Base-by-base conservation (phyloP, 768 basidiomycete genomes). In the Clitopilus hobsonii region DNA sequence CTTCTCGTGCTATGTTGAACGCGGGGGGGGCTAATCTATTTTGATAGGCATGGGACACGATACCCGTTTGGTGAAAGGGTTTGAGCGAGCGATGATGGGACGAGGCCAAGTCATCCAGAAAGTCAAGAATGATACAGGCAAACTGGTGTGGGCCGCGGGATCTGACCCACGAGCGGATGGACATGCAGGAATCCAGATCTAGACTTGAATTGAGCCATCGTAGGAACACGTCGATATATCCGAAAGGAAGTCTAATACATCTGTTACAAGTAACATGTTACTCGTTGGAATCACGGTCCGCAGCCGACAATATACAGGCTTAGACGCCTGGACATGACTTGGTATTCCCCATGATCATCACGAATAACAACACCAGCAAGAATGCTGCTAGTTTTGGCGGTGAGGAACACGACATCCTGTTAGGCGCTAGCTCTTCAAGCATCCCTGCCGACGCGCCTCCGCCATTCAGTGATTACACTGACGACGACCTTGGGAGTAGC, bases 71-170 rank as follows among this genome's bases (percentile, higher is more conserved):
- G 80, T 86, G 3, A 74, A 62, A 5, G 90, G 89, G 1, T 85
- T 84, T 64, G 68, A 66, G 36, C 77, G 90, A 53, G 74, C 71
- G 2, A 76, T 85, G 76, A 76, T 94, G 72, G 92, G 93, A 22
- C 81, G 91, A 1, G 92, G 93, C 5, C 92, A 98, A 73, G 74
- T 98, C 54, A 97, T 98, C 59, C 94, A 96, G 71, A 88, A 81
- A 67, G 68, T 91, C 18, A 72, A 78, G 6, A 81, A 87, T 65
- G 71, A 71, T 48, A 82, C 84, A 25, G 90, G 91, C 13, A 75
- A 71, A 66, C 73, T 79, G n/a, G 88, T 95, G 4, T 98, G 97
- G 97, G 94, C 91, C 0, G 96, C 91, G 22, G 96, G 95, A 5
- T 93, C 89, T 3, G 97, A 99, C 68, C 83, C 82, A 54, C 82